Conservation (phyloP, 2,329 filamentous ascomycete genomes). For the Ophiostoma quercus region DNA sequence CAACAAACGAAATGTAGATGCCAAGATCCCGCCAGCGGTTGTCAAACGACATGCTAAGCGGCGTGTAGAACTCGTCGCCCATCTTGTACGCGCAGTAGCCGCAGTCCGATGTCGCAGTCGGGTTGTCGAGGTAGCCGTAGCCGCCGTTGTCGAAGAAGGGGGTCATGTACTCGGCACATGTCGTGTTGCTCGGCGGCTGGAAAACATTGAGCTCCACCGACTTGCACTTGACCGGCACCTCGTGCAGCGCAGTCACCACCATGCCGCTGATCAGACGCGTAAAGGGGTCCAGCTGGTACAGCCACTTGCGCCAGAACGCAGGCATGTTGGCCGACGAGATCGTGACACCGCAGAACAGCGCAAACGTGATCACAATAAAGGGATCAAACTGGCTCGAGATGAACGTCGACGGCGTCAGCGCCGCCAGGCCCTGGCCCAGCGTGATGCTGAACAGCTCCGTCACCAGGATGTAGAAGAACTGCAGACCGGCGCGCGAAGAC, state of each 20-base stretch:
- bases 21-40: slow-evolving; percentile 77
- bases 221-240: slow-evolving; percentile 56
- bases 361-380: slow-evolving; percentile 75
- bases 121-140: slow-evolving; percentile 62
- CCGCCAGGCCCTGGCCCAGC: slow-evolving; percentile 68
- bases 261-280: slow-evolving; percentile 76
- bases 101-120: slow-evolving; percentile 61
- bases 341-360: slow-evolving; percentile 82
- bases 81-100: slow-evolving; percentile 76
- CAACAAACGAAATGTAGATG: slow-evolving; percentile 71
- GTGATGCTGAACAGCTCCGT: slow-evolving; percentile 82
- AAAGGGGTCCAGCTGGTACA: slow-evolving; percentile 79
- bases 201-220: slow-evolving; percentile 62
- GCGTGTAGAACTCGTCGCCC: slow-evolving; percentile 73
- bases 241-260: slow-evolving; percentile 71
- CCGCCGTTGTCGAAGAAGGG: slow-evolving; percentile 65
- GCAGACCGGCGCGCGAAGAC: slow-evolving; percentile 67
- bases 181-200: slow-evolving; percentile 57
- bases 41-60: slow-evolving; percentile 60
- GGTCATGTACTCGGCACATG: slow-evolving; percentile 70
- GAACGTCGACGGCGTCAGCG: slow-evolving; percentile 71
- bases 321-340: slow-evolving; percentile 75
- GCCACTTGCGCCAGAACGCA: slow-evolving; percentile 70
- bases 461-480: slow-evolving; percentile 78
- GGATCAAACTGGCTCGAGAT: slow-evolving; percentile 77